Percentiles rank a stretch among this genome's conserved stretches.
These are phyloP conservation scores for Solanum sparsipilum DNA, from an alignment of 257 asterid genomes.

Conservation along the genomic window DNA sequence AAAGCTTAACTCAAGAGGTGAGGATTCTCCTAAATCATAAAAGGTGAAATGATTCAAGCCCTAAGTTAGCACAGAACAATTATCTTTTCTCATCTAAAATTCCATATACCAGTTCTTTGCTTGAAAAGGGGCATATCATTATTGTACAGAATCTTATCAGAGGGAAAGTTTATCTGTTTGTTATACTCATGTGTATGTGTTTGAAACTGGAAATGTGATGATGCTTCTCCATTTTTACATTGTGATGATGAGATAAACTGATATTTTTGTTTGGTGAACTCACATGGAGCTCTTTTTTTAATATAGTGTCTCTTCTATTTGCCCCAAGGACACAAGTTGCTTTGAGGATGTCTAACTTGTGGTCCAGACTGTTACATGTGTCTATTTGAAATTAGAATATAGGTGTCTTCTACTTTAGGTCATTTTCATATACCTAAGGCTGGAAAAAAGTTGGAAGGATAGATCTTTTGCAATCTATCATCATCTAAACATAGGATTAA, in stretches of 20 bases:
- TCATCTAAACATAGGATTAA: neutral
- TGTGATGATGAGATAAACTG: neutral
- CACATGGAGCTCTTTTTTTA: neutral
- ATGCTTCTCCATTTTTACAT: neutral
- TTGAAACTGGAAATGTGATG: neutral
- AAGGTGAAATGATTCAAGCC: neutral
- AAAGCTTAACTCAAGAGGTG: neutral
- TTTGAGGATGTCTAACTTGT: neutral
- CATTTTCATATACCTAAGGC: neutral
- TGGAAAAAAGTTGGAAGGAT: neutral
- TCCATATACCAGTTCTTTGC: neutral
- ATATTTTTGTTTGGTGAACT: neutral
- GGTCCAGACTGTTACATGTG: neutral
- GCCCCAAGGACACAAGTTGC: neutral
- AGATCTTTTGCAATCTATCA: neutral
- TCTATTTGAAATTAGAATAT: neutral
- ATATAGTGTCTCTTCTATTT: neutral
- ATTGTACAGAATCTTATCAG: neutral
- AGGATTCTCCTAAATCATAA: neutral
- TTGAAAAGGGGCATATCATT: neutral
- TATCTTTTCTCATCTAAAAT: neutral
- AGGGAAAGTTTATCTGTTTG: neutral
- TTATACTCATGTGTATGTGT: neutral
- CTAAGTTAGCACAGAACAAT: neutral
- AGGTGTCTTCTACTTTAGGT: conserved; percentile 4